Evolutionary conservation across 768 basidiomycete species (phyloP).

Genomic region (Cyclocybe cylindracea): DNA sequence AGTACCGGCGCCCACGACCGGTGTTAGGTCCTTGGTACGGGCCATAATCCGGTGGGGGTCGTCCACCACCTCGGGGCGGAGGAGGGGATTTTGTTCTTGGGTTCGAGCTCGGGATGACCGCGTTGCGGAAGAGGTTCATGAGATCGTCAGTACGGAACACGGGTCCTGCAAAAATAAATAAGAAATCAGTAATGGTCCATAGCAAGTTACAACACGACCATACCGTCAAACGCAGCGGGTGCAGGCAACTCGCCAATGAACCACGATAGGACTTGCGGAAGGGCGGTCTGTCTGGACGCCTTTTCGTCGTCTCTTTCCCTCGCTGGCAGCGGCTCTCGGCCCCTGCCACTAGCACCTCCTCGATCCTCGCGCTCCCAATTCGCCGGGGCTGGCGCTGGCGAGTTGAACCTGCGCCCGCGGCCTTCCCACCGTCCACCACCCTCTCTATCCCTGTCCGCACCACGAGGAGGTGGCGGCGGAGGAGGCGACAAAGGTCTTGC

Average conservation of each 20-base stretch:
- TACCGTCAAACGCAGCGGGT: slow-evolving; percentile 81
- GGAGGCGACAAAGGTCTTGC: slow-evolving; percentile 27
- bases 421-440: slow-evolving; percentile 31
- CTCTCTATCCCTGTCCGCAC: slow-evolving; percentile 30
- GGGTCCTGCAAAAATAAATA: slow-evolving; percentile 56
- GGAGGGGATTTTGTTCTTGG: slow-evolving; percentile 56
- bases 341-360: slow-evolving; percentile 16
- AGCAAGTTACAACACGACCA: slow-evolving; percentile 24
- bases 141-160: slow-evolving; percentile 89
- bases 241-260: slow-evolving; percentile 83
- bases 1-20: slow-evolving; percentile 25
- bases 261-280: slow-evolving; percentile 71
- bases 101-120: slow-evolving; percentile 70
- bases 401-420: slow-evolving; percentile 48
- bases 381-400: slow-evolving; percentile 40
- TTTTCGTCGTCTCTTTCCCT: slow-evolving; percentile 44
- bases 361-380: slow-evolving; percentile 47
- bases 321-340: slow-evolving; percentile 21
- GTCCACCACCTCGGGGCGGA: slow-evolving; percentile 54
- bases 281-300: slow-evolving; percentile 32
- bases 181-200: slow-evolving; percentile 1
- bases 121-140: slow-evolving; percentile 81
- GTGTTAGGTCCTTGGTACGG: slow-evolving; percentile 76
- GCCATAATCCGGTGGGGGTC: slow-evolving; percentile 85
- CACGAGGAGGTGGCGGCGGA: slow-evolving; percentile 24